A percentile compares a stretch with the other conserved stretches of the same genome.
Conservation (phyloP, 1,139 yeast species). For the Yamadazyma siamensis region DNA sequence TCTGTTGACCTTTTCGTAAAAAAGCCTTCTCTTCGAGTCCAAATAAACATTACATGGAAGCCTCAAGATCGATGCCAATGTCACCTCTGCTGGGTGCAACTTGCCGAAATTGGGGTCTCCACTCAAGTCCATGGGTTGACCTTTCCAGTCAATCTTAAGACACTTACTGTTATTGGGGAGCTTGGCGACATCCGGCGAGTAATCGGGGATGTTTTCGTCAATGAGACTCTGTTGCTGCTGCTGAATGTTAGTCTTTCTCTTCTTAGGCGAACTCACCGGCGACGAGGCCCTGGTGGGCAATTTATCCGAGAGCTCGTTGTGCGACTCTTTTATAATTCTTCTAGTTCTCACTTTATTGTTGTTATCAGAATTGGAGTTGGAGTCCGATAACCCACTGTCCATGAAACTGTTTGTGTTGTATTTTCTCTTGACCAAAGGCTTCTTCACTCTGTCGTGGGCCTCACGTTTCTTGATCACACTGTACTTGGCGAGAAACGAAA, state of each 20-base stretch:
- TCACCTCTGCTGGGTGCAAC: constrained; percentile 90
- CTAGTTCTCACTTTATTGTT: constrained; percentile 58
- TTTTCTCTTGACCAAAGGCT: constrained; percentile 19
- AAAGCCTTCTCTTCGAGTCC: constrained; percentile 88
- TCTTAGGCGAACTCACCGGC: constrained; percentile 29
- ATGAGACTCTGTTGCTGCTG: constrained; percentile 41
- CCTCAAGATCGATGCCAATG: constrained; percentile 82
- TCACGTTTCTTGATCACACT: constrained; percentile 23
- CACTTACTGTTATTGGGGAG: constrained; percentile 63
- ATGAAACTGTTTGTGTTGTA: constrained; percentile 26
- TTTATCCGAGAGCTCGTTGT: constrained; percentile 11
- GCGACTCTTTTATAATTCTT: constrained; percentile 16
- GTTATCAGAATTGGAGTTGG: constrained; percentile 26
- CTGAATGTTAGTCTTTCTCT: constrained; percentile 33
- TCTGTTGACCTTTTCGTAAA: constrained; percentile 82
- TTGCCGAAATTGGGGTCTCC: constrained; percentile 67
- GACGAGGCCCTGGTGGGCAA: constrained; percentile 10
- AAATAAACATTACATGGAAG: constrained; percentile 83
- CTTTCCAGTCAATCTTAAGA: constrained; percentile 94
- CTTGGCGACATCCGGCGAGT: constrained; percentile 63
- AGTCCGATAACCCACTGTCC: constrained; percentile 16
- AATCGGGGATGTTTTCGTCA: constrained; percentile 67
- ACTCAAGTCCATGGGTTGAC: constrained; percentile 90
- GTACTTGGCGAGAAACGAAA: constrained; percentile 52
- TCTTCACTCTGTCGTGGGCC: constrained; percentile 12